Conservation (phyloP, 2,329 filamentous ascomycete species). For the Diaporthe nobilis region DNA sequence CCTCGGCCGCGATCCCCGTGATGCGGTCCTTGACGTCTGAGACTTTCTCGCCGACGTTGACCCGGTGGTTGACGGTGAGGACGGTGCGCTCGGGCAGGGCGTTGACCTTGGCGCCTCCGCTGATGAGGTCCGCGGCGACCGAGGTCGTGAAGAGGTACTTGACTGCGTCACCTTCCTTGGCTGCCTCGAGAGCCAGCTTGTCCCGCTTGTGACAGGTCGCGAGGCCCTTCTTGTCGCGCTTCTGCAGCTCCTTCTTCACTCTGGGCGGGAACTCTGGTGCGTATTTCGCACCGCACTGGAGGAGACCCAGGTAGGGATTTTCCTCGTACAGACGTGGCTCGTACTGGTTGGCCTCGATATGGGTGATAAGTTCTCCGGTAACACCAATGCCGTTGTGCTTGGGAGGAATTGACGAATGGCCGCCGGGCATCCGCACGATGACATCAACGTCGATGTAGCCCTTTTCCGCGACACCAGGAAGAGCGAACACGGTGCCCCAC, state of each 20-base stretch:
- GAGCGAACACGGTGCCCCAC: slow-evolving; percentile 66
- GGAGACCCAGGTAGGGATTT: slow-evolving; percentile 57
- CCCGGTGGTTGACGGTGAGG: slow-evolving; percentile 73
- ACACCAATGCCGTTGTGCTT: slow-evolving; percentile 69
- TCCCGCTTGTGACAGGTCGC: slow-evolving; percentile 51
- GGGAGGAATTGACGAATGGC: slow-evolving; percentile 72
- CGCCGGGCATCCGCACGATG: slow-evolving; percentile 70
- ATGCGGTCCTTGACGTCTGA: slow-evolving; percentile 66
- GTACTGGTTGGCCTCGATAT: slow-evolving; percentile 64
- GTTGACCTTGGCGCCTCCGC: slow-evolving; percentile 76
- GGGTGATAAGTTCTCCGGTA: slow-evolving; percentile 57
- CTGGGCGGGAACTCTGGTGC: slow-evolving; percentile 60
- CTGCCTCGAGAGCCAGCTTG: slow-evolving; percentile 63
- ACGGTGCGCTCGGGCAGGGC: slow-evolving; percentile 74
- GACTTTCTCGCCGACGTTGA: slow-evolving; percentile 69
- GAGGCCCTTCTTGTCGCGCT: slow-evolving; percentile 45
- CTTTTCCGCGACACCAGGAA: slow-evolving; percentile 73
- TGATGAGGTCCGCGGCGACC: slow-evolving; percentile 72
- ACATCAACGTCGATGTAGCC: slow-evolving; percentile 72
- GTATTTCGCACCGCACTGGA: slow-evolving; percentile 59
- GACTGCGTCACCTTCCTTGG: slow-evolving; percentile 54
- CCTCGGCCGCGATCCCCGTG: slow-evolving; percentile 59
- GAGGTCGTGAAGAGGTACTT: slow-evolving; percentile 74
- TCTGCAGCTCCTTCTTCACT: slow-evolving; percentile 57
- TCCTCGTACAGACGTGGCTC: slow-evolving; percentile 55